Evolutionary conservation across 2,329 filamentous ascomycete species (phyloP).

Genomic region (Neopestalotiopsis sp.): DNA sequence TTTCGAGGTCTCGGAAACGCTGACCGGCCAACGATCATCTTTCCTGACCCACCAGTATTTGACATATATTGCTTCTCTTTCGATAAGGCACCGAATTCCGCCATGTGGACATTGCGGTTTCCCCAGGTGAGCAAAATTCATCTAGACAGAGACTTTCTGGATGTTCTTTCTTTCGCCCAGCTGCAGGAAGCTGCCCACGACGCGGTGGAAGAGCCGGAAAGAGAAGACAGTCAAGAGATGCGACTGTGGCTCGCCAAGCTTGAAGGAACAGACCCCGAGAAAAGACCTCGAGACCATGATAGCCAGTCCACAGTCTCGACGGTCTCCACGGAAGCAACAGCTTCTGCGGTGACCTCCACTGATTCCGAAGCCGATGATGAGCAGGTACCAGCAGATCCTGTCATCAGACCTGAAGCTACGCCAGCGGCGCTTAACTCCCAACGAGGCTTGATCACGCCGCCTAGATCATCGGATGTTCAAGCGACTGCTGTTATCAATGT

Average conservation of each 20-base stretch:
- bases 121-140: conserved; percentile 79
- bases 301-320: conserved; percentile 15
- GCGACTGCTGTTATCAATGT: background rate
- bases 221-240: conserved; percentile 65
- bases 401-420: background rate
- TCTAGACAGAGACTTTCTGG: conserved; percentile 71
- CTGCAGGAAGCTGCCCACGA: conserved; percentile 69
- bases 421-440: background rate
- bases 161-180: conserved; percentile 72
- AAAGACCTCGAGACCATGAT: conserved; percentile 36
- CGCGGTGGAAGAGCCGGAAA: conserved; percentile 52
- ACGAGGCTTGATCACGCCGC: conserved; percentile 1
- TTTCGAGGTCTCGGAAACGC: conserved; percentile 50
- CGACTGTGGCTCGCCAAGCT: conserved; percentile 65
- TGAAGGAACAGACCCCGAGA: conserved; percentile 57
- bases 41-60: conserved; percentile 75
- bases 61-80: conserved; percentile 84
- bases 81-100: conserved; percentile 70
- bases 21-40: conserved; percentile 56
- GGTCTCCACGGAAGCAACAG: background rate
- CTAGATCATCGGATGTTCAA: background rate
- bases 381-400: background rate
- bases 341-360: background rate
- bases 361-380: background rate
- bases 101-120: conserved; percentile 78